Evolutionary conservation across 345 rosid species (phyloP).

Genomic region (Diplotaxis tenuifolia): DNA sequence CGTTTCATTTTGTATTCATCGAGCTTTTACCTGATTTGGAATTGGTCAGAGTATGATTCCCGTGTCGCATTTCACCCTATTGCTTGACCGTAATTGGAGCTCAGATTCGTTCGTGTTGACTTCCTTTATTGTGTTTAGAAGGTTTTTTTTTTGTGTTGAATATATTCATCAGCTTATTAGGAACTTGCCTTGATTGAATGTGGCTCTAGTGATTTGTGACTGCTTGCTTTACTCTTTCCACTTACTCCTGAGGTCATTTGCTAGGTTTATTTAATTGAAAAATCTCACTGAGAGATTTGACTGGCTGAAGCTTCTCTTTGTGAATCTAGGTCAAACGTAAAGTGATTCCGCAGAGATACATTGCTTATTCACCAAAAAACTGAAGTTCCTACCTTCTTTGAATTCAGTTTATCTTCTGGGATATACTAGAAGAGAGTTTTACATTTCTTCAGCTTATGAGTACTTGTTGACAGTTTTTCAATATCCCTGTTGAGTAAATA

Average conservation of each 20-base stretch:
- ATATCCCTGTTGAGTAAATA: too few species aligned
- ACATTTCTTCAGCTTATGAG: too few species aligned
- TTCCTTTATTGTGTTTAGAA: too few species aligned
- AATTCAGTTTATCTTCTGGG: background rate
- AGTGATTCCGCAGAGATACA: background rate
- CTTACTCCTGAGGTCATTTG: too few species aligned
- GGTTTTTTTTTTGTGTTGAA: background rate
- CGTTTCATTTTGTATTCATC: too few species aligned
- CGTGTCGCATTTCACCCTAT: constrained; percentile 10
- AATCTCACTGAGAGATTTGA: background rate
- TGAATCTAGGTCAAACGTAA: constrained; percentile 16
- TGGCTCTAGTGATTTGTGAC: background rate
- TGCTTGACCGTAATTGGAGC: background rate
- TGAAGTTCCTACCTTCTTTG: constrained; percentile 2
- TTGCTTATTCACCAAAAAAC: background rate
- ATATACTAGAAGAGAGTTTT: too few species aligned
- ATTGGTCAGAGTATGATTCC: background rate
- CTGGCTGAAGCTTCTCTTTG: constrained; percentile 20
- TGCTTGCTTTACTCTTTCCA: background rate
- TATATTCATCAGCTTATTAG: background rate
- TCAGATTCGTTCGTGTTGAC: constrained; percentile 8
- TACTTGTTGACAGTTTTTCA: too few species aligned
- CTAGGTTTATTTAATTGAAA: background rate
- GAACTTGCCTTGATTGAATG: constrained; percentile 3
- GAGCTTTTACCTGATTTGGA: background rate